phyloP scores from a whole-genome alignment of 2,329 filamentous ascomycete genomes.

The Calonectria hawksworthii region DNA sequence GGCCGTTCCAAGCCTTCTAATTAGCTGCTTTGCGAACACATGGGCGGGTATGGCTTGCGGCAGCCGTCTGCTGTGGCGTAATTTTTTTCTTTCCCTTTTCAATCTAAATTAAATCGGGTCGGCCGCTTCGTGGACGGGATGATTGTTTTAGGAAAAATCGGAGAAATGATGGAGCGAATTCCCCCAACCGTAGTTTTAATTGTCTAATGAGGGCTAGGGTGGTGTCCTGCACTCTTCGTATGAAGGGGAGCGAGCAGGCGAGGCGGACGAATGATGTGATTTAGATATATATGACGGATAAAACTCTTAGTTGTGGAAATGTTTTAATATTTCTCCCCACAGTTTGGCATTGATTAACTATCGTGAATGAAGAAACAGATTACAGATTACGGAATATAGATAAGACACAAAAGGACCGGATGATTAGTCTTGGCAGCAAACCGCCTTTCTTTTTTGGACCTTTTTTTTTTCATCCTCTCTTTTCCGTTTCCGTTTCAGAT shows the following conservation, averaged over 20 bases:
- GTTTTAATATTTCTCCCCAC: not conserved
- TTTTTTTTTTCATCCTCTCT: not conserved
- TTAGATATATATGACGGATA: not conserved
- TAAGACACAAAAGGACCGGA: not conserved
- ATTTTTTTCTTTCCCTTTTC: not conserved
- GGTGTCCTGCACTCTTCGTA: not conserved
- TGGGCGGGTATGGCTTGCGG: conserved; percentile 13
- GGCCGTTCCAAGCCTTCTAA: not conserved
- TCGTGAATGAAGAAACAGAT: not conserved
- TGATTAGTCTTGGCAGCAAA: not conserved
- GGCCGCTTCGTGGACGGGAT: not conserved
- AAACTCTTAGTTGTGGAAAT: not conserved
- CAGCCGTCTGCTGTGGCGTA: conserved; percentile 2
- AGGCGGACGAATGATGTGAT: not conserved
- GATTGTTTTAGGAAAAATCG: not conserved
- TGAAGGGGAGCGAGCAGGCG: not conserved
- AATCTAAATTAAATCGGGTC: not conserved
- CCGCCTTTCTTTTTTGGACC: not conserved
- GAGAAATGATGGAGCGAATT: not conserved
- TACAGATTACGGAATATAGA: not conserved
- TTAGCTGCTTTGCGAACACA: not conserved
- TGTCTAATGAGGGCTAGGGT: not conserved
- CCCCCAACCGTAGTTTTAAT: not conserved
- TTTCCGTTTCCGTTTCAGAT: not conserved
- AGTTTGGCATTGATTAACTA: not conserved